Evolutionary conservation across 2,329 filamentous ascomycete species (phyloP), one percentile per base, ranked within the genome.

Genomic region (Fusarium luffae): DNA sequence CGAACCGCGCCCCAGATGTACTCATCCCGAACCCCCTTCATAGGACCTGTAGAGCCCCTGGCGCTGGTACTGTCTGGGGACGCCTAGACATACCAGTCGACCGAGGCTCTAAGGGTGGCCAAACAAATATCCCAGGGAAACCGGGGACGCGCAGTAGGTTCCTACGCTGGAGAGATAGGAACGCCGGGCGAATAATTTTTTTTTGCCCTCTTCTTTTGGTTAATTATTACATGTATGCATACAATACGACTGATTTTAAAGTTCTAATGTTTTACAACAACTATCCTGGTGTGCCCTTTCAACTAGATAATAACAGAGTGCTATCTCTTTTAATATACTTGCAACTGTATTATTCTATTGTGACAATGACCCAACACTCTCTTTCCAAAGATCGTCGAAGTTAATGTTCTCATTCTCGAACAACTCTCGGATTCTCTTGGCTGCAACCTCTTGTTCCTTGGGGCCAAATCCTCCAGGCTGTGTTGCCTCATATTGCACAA

Each of bases 401-500:
- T 97, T 87, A n/a, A 97, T 86, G 0, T 88, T 89, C 51, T 94
- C 86, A 46, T 86, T 85, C 66, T 90, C 85, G 77, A 98, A 97
- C 77, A 96, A 83, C 41, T 89, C 86, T 74, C 91, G 88, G 51
- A 94, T 92, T 80, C 94, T 90, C 68, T 88, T 82, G 62, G 93
- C 93, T 2, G 92, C 90, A 44, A 84, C 86, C 59, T 88, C 84
- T 80, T 97, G 93, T 75, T 89, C 86, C 76, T 94, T 91, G 0
- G 85, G 82, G 2, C 90, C 92, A 76, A 97, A 97, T 0, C 92
- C 93, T 19, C 91, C 93, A 0, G 93, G 92, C 71, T 88, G 87
- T 37, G 89, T 91, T 43, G 92, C 91, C 81, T 97, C 94, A 75
- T 89, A 97, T 81, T 98, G 94, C 51, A 98, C 90, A 76, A 97